Evolutionary conservation across 139 green algal genomes (phyloP).

Genomic region (Chlorella sorokiniana): DNA sequence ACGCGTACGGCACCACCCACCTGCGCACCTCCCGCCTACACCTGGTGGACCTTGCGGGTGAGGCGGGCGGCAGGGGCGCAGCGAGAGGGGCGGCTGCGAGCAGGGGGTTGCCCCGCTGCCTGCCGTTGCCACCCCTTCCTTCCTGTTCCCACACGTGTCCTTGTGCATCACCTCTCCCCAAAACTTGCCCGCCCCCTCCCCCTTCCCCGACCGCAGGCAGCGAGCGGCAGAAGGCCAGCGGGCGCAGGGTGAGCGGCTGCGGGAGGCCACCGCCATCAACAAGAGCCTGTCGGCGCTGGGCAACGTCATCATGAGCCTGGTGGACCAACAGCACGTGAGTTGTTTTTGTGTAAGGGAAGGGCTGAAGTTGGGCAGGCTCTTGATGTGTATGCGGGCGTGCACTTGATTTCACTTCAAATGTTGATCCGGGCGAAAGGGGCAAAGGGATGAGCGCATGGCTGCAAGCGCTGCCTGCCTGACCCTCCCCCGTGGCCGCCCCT

Average conservation of each 20-base stretch:
- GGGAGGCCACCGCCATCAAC: slow-evolving; percentile 96
- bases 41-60: slow-evolving; percentile 95
- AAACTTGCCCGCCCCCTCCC: background rate
- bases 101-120: background rate
- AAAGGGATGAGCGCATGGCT: background rate
- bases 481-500: too few species aligned
- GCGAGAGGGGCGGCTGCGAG: background rate
- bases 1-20: slow-evolving; percentile 59
- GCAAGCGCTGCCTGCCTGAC: too few species aligned
- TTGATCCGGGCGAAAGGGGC: too few species aligned
- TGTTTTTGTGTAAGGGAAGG: background rate
- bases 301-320: slow-evolving; percentile 89
- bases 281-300: slow-evolving; percentile 82
- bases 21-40: slow-evolving; percentile 78
- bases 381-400: background rate
- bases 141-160: background rate
- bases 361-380: background rate
- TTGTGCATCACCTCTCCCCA: background rate
- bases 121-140: too few species aligned
- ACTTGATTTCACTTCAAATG: too few species aligned
- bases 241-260: slow-evolving; percentile 86
- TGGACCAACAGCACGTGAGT: slow-evolving; percentile 67
- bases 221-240: slow-evolving; percentile 80
- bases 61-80: background rate
- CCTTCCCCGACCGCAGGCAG: slow-evolving; percentile 63